Percentiles rank a stretch among this genome's conserved stretches.
phyloP scores from a whole-genome alignment of 805 yeast genomes.

The Kodamaea jinghongensis region DNA sequence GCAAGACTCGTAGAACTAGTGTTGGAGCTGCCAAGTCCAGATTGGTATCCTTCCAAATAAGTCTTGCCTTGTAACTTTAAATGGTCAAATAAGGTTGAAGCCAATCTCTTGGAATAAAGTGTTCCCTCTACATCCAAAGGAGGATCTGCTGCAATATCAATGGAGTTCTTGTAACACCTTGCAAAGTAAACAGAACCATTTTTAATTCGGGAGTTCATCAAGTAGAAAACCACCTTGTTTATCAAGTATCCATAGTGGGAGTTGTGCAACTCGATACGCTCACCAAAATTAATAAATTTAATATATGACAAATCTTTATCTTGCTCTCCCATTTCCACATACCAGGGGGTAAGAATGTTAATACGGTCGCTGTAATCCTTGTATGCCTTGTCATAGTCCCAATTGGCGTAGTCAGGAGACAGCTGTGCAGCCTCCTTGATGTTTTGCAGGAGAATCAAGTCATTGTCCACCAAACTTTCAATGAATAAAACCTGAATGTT shows the following conservation, averaged over 20 bases:
- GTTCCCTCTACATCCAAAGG: slow-evolving; percentile 74
- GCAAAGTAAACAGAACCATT: slow-evolving; percentile 93
- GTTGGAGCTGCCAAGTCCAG: slow-evolving; percentile 5
- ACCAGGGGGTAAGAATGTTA: slow-evolving; percentile 60
- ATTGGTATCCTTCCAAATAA: slow-evolving; percentile 18
- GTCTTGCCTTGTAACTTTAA: slow-evolving; percentile 35
- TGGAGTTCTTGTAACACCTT: slow-evolving; percentile 59
- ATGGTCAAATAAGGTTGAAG: slow-evolving; percentile 50
- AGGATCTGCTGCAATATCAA: slow-evolving; percentile 72
- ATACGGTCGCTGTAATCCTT: slow-evolving; percentile 75
- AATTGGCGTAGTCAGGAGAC: slow-evolving; percentile 81
- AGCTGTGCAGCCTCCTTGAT: slow-evolving; percentile 75
- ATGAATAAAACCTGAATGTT: slow-evolving; percentile 81
- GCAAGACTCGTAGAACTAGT: slow-evolving; percentile 8
- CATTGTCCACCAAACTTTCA: slow-evolving; percentile 81
- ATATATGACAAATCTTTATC: slow-evolving; percentile 63
- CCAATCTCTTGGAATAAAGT: slow-evolving; percentile 62
- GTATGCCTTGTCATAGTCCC: slow-evolving; percentile 74
- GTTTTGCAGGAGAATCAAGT: slow-evolving; percentile 63
- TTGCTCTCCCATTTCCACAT: slow-evolving; percentile 64
- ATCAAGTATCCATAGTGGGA: slow-evolving; percentile 85
- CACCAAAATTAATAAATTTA: slow-evolving; percentile 89
- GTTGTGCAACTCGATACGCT: slow-evolving; percentile 72
- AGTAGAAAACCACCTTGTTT: slow-evolving; percentile 85
- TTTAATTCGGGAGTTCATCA: slow-evolving; percentile 87